A percentile compares a stretch with the other conserved stretches of the same genome.
Evolutionary conservation across 495 filamentous ascomycete genomes (phyloP).

Genomic region (Tuber magnatum): DNA sequence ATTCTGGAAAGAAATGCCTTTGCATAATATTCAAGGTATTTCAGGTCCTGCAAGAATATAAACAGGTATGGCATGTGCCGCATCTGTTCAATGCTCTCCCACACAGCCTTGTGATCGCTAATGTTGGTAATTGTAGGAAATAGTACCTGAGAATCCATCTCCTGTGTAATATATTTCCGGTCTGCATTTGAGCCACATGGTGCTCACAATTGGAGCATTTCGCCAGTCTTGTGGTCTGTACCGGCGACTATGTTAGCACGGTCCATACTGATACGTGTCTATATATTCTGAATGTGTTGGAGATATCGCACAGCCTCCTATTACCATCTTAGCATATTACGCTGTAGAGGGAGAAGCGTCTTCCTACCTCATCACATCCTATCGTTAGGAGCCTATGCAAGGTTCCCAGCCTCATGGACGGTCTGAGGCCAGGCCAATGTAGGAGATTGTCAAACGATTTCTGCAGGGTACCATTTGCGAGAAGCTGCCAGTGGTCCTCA

Average conservation of each 20-base stretch:
- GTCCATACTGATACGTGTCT: conserved; percentile 8
- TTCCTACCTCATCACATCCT: conserved; percentile 8
- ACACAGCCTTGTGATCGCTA: not conserved
- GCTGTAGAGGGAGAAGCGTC: accelerated
- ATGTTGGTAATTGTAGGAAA: not conserved
- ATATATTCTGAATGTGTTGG: conserved; percentile 10
- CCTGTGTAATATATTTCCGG: not conserved
- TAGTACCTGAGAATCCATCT: not conserved
- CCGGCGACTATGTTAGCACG: not conserved
- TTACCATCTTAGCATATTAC: not conserved
- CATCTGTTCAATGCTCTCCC: not conserved
- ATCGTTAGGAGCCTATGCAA: conserved; percentile 21
- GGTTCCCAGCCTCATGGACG: conserved; percentile 11
- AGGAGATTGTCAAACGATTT: conserved; percentile 12
- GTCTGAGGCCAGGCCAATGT: conserved; percentile 13
- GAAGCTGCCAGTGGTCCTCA: conserved; percentile 15
- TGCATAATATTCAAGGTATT: conserved; percentile 4
- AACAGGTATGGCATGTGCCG: conserved; percentile 6
- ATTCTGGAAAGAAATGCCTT: not conserved
- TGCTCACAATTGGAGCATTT: conserved; percentile 5
- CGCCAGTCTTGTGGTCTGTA: not conserved
- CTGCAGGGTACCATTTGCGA: not conserved
- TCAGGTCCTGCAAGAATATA: conserved; percentile 15
- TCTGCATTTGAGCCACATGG: not conserved
- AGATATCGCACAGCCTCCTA: conserved; percentile 26